These are phyloP conservation scores for Cymbopogon flexuosus DNA, from an alignment of 202 grass and related monocot genomes.

Conservation along the genomic window DNA sequence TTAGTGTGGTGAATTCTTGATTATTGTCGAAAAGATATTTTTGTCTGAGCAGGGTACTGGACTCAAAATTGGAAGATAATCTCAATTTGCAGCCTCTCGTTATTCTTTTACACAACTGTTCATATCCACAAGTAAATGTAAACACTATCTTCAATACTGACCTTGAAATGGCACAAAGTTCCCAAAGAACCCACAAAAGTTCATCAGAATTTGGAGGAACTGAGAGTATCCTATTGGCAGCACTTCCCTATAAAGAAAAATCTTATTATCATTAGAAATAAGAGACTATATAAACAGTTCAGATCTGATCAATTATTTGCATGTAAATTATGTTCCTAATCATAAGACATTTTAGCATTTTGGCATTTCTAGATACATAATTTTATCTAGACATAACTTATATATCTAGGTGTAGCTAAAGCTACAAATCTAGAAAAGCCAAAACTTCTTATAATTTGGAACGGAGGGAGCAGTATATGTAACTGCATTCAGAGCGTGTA, in stretches of 20 bases:
- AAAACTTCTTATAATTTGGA: neutral
- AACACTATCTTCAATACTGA: constrained; percentile 32
- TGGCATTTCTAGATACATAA: neutral
- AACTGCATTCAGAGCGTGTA: neutral
- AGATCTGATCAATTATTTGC: neutral
- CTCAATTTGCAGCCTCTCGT: neutral
- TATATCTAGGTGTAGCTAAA: neutral
- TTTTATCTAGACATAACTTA: neutral
- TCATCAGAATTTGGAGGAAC: constrained; percentile 74
- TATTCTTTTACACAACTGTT: constrained; percentile 28
- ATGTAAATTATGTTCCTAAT: constrained; percentile 1
- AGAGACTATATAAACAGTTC: neutral
- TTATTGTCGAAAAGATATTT: neutral
- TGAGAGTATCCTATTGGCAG: constrained; percentile 65
- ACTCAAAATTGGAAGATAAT: constrained; percentile 7
- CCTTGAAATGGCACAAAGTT: constrained; percentile 93
- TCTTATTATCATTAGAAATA: constrained; percentile 21
- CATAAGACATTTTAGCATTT: neutral
- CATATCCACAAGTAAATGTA: neutral
- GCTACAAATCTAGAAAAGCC: neutral
- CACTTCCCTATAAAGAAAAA: constrained; percentile 61
- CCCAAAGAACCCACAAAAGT: constrained; percentile 95
- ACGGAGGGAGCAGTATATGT: neutral
- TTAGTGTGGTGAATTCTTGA: neutral
- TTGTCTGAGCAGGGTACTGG: neutral